Conservation (phyloP, 192 early-diverging fungal species). For the Powellomyces hirtus region DNA sequence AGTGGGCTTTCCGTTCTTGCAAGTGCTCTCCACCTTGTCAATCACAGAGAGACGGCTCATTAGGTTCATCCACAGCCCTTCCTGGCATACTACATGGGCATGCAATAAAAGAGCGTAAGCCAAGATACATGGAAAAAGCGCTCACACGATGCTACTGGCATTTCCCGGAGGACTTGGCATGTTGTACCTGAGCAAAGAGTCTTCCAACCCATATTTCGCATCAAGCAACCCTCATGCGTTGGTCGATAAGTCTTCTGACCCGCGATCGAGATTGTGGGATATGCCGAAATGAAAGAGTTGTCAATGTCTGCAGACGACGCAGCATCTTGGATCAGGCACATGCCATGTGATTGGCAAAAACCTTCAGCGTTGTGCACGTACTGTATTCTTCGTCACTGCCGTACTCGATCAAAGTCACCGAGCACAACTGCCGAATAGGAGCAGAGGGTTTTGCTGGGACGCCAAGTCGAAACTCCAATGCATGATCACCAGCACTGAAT, state of each 20-base stretch:
- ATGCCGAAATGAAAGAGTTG: conserved; percentile 47
- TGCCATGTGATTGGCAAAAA: background rate
- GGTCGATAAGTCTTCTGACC: conserved; percentile 51
- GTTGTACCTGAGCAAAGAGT: conserved; percentile 41
- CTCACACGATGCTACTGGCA: too few relatives aligned
- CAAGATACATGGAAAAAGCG: too few relatives aligned
- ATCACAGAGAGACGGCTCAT: conserved; percentile 47
- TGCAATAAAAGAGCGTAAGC: background rate
- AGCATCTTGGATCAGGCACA: too few relatives aligned
- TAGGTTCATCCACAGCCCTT: conserved; percentile 57
- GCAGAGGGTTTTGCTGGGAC: conserved; percentile 27
- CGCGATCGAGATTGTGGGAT: conserved; percentile 44
- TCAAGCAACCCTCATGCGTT: conserved; percentile 58
- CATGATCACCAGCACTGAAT: conserved; percentile 44
- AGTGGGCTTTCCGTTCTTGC: background rate
- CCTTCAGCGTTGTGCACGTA: conserved; percentile 18
- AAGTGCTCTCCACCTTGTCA: conserved; percentile 39
- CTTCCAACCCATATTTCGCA: conserved; percentile 57
- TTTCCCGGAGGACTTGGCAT: too few relatives aligned
- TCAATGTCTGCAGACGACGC: conserved; percentile 32
- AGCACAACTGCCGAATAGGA: conserved; percentile 63
- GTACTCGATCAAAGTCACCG: conserved; percentile 55
- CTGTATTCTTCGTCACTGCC: conserved; percentile 33
- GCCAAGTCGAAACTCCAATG: conserved; percentile 46
- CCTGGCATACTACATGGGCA: conserved; percentile 47